Percentiles rank a stretch among this genome's conserved stretches.
Conservation (phyloP, 1,284 basidiomycete species). For the Fistulinella staudtii region DNA sequence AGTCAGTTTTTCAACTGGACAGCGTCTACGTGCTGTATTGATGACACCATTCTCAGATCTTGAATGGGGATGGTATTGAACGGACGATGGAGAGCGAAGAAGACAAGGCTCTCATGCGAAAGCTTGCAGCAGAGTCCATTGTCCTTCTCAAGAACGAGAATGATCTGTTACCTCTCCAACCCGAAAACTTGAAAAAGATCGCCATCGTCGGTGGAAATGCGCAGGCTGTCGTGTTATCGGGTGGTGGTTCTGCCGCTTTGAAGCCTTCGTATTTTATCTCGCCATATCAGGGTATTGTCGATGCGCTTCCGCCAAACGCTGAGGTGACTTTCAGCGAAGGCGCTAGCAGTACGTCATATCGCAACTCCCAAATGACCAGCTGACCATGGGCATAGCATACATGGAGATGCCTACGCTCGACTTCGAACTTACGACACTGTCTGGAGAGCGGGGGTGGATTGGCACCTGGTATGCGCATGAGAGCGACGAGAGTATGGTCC, state of each 20-base stretch:
- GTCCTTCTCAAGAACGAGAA: conserved; percentile 73
- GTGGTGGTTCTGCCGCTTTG: conserved; percentile 73
- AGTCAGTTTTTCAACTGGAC: conserved; percentile 30
- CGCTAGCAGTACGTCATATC: conserved; percentile 44
- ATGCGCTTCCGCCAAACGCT: conserved; percentile 37
- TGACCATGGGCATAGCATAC: conserved; percentile 41
- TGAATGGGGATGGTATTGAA: conserved; percentile 66
- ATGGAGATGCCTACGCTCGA: conserved; percentile 63
- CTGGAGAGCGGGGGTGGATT: conserved; percentile 59
- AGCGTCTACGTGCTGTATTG: not conserved
- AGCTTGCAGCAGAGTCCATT: conserved; percentile 60
- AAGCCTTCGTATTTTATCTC: conserved; percentile 70
- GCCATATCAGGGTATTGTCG: conserved; percentile 67
- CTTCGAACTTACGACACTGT: conserved; percentile 54
- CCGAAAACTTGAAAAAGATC: conserved; percentile 54
- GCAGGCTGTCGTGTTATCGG: conserved; percentile 61
- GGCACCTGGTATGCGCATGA: conserved; percentile 59
- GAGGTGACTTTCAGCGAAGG: conserved; percentile 64
- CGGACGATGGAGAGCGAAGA: conserved; percentile 56
- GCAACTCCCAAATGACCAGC: not conserved
- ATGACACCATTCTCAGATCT: conserved; percentile 37
- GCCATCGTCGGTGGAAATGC: conserved; percentile 79
- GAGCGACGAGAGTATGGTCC: conserved; percentile 51
- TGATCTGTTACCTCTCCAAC: conserved; percentile 56
- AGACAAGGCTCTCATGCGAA: conserved; percentile 59